These are phyloP conservation scores for Limonium bicolor DNA, from an alignment of 148 eudicot genomes.

Conservation along the genomic window DNA sequence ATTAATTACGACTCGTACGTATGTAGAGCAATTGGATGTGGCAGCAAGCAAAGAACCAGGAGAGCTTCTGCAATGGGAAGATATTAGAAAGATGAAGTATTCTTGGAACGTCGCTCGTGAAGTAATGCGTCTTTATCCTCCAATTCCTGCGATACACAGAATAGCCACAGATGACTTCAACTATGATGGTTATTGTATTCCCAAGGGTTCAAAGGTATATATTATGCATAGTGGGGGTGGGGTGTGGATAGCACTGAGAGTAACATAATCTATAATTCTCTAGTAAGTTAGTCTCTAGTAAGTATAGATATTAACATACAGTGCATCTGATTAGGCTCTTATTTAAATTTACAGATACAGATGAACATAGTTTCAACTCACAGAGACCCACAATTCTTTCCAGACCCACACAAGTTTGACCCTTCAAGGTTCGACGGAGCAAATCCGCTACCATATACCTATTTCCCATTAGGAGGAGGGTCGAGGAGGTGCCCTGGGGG, in stretches of 20 bases:
- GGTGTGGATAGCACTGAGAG: not conserved
- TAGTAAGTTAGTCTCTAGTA: not conserved
- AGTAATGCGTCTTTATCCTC: slow-evolving; percentile 26
- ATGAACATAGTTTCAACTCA: slow-evolving; percentile 52
- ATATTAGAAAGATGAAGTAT: slow-evolving; percentile 23
- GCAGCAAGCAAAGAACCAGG: slow-evolving; percentile 12
- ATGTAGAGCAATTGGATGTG: slow-evolving; percentile 25
- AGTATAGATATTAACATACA: not conserved
- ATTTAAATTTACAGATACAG: slow-evolving; percentile 18
- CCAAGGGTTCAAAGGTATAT: slow-evolving; percentile 28
- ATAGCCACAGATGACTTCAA: slow-evolving; percentile 17
- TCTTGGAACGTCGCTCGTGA: slow-evolving; percentile 25
- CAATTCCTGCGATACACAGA: slow-evolving; percentile 19
- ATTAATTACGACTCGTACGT: too few relatives aligned
- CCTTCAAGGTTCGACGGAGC: slow-evolving; percentile 39
- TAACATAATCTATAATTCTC: not conserved
- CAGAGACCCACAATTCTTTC: slow-evolving; percentile 24
- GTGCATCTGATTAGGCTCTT: not conserved
- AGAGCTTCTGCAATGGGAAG: slow-evolving; percentile 17
- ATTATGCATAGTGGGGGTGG: not conserved
- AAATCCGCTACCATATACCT: slow-evolving; percentile 47
- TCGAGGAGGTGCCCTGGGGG: slow-evolving; percentile 59
- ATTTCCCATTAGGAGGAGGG: slow-evolving; percentile 57
- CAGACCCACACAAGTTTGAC: slow-evolving; percentile 35
- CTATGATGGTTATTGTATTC: slow-evolving; percentile 23